Percentiles rank a stretch among this genome's conserved stretches.
phyloP scores from a whole-genome alignment of 805 yeast species.

The Priceomyces castillae region DNA sequence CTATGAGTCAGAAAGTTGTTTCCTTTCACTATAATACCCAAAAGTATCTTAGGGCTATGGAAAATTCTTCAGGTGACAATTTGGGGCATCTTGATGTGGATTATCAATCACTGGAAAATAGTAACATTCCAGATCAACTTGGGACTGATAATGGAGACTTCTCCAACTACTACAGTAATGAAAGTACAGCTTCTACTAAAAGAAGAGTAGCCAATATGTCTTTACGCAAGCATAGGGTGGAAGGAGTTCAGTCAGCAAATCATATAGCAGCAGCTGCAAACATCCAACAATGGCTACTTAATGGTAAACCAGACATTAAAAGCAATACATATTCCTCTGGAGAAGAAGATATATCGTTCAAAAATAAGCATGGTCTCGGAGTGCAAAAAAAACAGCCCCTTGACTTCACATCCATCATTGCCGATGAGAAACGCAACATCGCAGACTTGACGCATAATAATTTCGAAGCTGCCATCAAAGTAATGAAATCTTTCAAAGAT shows the following conservation, averaged over 20 bases:
- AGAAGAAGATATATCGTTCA: neutral
- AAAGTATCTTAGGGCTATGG: slow-evolving; percentile 1
- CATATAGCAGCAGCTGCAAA: neutral
- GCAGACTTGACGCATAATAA: neutral
- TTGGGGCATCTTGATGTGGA: neutral
- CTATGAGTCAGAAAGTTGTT: slow-evolving; percentile 10
- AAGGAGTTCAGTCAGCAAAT: neutral
- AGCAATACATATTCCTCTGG: neutral
- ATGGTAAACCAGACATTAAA: neutral
- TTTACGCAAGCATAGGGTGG: neutral
- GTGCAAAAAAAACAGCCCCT: neutral
- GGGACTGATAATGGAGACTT: neutral
- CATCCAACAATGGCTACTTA: neutral
- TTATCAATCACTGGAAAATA: neutral
- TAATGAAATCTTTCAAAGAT: neutral
- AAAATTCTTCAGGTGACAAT: neutral
- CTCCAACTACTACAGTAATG: no score
- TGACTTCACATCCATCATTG: neutral
- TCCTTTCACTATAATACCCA: slow-evolving; percentile 10
- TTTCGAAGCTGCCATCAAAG: neutral
- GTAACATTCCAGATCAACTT: neutral
- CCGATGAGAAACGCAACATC: neutral
- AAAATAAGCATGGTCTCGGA: no score
- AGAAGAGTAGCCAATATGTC: neutral
- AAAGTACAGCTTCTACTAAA: no score